Conservation (phyloP, 78 protist genomes). For the Cyanophora paradoxa region DNA sequence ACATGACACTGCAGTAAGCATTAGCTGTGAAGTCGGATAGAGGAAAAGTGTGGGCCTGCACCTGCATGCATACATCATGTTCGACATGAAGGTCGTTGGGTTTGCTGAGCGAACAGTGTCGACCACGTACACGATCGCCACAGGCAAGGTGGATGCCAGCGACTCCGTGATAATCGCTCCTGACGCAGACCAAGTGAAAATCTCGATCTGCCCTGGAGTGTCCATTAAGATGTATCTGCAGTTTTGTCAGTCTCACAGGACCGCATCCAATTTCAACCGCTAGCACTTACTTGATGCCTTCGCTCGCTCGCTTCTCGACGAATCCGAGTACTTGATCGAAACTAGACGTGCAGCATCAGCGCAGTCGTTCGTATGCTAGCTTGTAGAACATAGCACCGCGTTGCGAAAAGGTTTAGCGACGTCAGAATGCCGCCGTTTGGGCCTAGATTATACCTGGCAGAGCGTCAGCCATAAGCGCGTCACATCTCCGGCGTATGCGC, state of each 20-base stretch:
- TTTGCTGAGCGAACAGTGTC: constrained; percentile 86
- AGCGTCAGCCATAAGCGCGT: neutral
- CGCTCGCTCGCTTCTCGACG: constrained; percentile 42
- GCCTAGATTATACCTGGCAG: constrained; percentile 67
- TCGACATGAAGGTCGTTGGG: neutral
- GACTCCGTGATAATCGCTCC: constrained; percentile 88
- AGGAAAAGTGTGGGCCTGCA: neutral
- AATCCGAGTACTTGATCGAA: constrained; percentile 81
- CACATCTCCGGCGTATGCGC: neutral
- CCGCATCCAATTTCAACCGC: no score
- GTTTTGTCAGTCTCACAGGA: no score
- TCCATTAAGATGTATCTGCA: constrained; percentile 12
- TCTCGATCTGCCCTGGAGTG: constrained; percentile 92
- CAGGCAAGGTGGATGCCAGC: constrained; percentile 83
- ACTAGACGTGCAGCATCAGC: neutral
- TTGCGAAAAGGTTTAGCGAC: constrained; percentile 89
- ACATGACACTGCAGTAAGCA: constrained; percentile 57
- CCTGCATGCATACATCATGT: constrained; percentile 12
- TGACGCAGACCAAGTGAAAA: constrained; percentile 96
- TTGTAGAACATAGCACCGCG: no score
- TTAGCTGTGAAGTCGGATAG: neutral
- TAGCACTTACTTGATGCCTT: no score
- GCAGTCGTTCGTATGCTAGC: no score
- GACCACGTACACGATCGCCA: constrained; percentile 79
- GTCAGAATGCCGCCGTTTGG: constrained; percentile 98